phyloP scores from a whole-genome alignment of 1,284 basidiomycete genomes.

The Ustilago xerochloae region DNA sequence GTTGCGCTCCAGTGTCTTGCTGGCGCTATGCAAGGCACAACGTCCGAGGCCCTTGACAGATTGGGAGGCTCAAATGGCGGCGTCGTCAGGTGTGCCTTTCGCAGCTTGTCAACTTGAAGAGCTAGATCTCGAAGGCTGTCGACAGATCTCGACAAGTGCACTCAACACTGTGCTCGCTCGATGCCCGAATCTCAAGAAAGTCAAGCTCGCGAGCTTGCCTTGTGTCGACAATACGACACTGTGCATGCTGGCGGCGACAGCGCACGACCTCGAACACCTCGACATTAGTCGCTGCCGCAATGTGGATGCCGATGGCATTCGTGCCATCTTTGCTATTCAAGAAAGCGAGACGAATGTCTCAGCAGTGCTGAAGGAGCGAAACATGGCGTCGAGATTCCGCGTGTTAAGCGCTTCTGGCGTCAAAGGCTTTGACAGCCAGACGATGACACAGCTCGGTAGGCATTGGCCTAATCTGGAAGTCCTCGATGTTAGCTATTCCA shows the following conservation, averaged over 20 bases:
- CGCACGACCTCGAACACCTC: constrained; percentile 74
- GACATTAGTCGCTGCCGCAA: constrained; percentile 80
- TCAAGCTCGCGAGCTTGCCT: constrained; percentile 77
- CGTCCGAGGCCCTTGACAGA: constrained; percentile 8
- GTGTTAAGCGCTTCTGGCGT: constrained; percentile 76
- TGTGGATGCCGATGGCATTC: constrained; percentile 76
- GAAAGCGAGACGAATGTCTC: constrained; percentile 9
- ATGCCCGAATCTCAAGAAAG: constrained; percentile 74
- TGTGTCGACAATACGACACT: constrained; percentile 80
- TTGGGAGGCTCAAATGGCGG: background rate
- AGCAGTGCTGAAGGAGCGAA: constrained; percentile 29
- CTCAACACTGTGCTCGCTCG: constrained; percentile 79
- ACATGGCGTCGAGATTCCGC: constrained; percentile 23
- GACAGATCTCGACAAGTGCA: constrained; percentile 74
- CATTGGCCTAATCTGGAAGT: constrained; percentile 76
- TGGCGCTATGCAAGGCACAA: constrained; percentile 35
- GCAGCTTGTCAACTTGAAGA: constrained; percentile 59
- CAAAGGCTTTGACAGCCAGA: constrained; percentile 73
- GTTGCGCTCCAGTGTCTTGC: constrained; percentile 67
- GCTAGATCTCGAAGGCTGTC: constrained; percentile 82
- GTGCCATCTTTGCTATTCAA: constrained; percentile 51
- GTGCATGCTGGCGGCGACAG: constrained; percentile 75
- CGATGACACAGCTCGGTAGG: constrained; percentile 71
- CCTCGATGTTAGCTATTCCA: constrained; percentile 79
- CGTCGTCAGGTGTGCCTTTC: background rate